Evolutionary conservation across 768 basidiomycete species (phyloP).

Genomic region (Filobasidium floriforme): DNA sequence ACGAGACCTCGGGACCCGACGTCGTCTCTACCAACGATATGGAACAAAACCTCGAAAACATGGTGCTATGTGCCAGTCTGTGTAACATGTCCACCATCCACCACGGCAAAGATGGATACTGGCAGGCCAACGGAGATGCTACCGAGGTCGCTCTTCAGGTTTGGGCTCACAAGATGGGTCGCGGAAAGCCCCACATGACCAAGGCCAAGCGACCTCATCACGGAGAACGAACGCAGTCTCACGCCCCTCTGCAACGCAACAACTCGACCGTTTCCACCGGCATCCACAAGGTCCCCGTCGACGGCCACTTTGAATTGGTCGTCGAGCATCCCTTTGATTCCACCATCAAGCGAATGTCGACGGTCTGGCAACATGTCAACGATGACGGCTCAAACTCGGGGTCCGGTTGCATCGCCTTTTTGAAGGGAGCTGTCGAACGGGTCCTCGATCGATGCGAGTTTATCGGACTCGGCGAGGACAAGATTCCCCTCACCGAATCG

Average conservation of each 20-base stretch:
- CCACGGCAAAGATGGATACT: conserved; percentile 44
- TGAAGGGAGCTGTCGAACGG: conserved; percentile 49
- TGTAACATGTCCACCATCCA: conserved; percentile 48
- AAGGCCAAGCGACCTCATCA: conserved; percentile 12
- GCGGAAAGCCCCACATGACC: conserved; percentile 44
- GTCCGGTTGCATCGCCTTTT: conserved; percentile 31
- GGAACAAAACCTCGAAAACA: conserved; percentile 31
- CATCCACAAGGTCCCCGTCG: conserved; percentile 13
- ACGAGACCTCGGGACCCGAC: conserved; percentile 12
- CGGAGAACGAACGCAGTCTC: conserved; percentile 3
- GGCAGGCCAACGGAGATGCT: conserved; percentile 54
- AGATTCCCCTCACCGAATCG: conserved; percentile 12
- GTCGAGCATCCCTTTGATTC: conserved; percentile 43
- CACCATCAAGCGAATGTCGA: conserved; percentile 52
- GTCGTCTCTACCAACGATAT: conserved; percentile 11
- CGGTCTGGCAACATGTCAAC: conserved; percentile 28
- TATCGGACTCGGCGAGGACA: conserved; percentile 19
- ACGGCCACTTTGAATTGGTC: conserved; percentile 20
- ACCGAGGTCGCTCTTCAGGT: conserved; percentile 56
- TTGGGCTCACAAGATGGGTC: conserved; percentile 52
- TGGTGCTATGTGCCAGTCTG: conserved; percentile 38
- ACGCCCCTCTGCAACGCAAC: background rate
- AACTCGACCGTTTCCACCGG: background rate
- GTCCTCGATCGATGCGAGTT: conserved; percentile 51
- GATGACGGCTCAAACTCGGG: conserved; percentile 12